Percentiles rank a stretch among this genome's conserved stretches.
Evolutionary conservation across 352 stramenopile genomes (phyloP).

Genomic region (Blastocystis sp.): DNA sequence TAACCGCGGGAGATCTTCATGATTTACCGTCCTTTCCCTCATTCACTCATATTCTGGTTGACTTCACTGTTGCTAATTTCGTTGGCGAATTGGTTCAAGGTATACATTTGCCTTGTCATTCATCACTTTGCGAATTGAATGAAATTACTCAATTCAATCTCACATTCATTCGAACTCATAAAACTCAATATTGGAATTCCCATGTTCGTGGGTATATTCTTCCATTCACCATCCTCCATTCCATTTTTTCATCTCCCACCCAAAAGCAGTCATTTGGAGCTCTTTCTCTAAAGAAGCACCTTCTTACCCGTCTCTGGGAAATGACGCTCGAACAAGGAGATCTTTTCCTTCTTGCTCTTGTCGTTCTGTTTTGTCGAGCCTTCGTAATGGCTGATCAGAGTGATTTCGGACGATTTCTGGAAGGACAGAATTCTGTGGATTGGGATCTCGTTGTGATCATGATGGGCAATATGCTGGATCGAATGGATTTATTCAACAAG

Average conservation of each 20-base stretch:
- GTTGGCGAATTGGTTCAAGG: neutral
- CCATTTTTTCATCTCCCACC: neutral
- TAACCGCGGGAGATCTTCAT: too few relatives aligned
- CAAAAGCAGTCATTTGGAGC: neutral
- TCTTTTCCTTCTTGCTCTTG: neutral
- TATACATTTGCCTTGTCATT: neutral
- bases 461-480: neutral
- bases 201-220: neutral
- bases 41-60: neutral
- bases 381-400: neutral
- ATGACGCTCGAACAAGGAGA: neutral
- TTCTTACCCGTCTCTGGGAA: neutral
- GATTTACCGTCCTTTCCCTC: neutral
- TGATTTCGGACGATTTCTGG: neutral
- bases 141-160: neutral
- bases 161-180: too few relatives aligned
- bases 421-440: neutral
- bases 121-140: neutral
- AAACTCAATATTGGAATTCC: too few relatives aligned
- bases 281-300: neutral
- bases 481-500: neutral
- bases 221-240: neutral
- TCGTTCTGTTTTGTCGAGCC: neutral
- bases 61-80: neutral
- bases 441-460: neutral